Conservation (phyloP, 345 rosid genomes). For the Erysimum cheiranthoides region DNA sequence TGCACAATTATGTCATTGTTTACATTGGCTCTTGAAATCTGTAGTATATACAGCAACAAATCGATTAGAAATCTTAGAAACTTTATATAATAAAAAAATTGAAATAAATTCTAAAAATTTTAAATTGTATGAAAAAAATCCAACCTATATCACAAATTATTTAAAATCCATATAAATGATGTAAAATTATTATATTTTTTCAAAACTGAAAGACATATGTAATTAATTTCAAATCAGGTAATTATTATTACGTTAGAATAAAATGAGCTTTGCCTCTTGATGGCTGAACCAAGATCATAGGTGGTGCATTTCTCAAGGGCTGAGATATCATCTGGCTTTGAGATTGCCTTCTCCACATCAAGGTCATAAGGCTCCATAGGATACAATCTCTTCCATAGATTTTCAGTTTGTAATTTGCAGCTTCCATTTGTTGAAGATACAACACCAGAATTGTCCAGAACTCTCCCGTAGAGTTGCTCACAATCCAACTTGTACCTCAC, state of each 20-base stretch:
- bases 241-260: not conserved
- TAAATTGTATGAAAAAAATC: too few relatives aligned
- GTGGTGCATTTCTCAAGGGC: constrained; percentile 55
- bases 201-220: not conserved
- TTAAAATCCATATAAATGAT: not conserved
- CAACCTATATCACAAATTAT: constrained; percentile 49
- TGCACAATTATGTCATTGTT: constrained; percentile 62
- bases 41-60: constrained; percentile 56
- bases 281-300: constrained; percentile 77
- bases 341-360: constrained; percentile 44
- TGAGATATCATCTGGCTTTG: constrained; percentile 39
- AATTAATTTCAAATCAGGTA: not conserved
- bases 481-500: constrained; percentile 66
- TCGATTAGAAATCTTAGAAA: constrained; percentile 45
- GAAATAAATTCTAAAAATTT: too few relatives aligned
- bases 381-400: constrained; percentile 64
- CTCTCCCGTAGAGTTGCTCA: constrained; percentile 65
- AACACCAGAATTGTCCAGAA: constrained; percentile 63
- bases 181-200: not conserved
- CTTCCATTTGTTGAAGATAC: constrained; percentile 61
- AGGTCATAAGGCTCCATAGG: constrained; percentile 74
- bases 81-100: too few relatives aligned
- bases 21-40: constrained; percentile 73
- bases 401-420: constrained; percentile 54
- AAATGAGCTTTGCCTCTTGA: not conserved